These are phyloP conservation scores for Medicago lupulina DNA, from an alignment of 306 rosid species.

Conservation along the genomic window DNA sequence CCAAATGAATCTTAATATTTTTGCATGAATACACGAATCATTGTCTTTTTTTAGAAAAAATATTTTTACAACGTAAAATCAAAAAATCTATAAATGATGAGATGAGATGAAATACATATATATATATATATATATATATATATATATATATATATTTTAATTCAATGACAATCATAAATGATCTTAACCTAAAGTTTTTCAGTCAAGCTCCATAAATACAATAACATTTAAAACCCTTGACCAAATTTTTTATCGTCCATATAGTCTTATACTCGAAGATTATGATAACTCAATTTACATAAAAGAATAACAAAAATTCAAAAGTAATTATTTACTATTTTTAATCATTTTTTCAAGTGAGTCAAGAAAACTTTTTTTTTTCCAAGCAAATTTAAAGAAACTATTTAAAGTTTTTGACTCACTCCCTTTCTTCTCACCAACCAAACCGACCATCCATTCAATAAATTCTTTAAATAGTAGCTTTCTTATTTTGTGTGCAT, in stretches of 20 bases:
- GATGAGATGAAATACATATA: too few relatives aligned
- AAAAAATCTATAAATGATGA: too few relatives aligned
- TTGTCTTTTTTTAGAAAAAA: too few relatives aligned
- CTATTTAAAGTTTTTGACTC: background rate
- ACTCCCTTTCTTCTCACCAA: constrained; percentile 5
- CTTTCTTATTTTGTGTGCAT: background rate
- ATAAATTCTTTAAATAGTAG: background rate
- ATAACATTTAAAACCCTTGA: background rate
- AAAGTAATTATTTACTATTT: background rate
- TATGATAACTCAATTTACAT: too few relatives aligned
- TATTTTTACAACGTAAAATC: too few relatives aligned
- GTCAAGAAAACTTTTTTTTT: too few relatives aligned
- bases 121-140: too few relatives aligned
- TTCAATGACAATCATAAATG: too few relatives aligned
- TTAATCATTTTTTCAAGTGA: background rate
- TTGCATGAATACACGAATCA: too few relatives aligned
- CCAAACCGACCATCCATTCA: constrained; percentile 20
- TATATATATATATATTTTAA: too few relatives aligned
- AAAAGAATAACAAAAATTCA: background rate
- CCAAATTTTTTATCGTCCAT: background rate
- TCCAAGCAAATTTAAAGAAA: background rate
- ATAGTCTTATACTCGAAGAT: background rate
- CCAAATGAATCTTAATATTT: too few relatives aligned
- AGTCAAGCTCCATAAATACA: background rate
- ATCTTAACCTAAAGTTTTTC: too few relatives aligned